These are phyloP conservation scores for Exobasidium rhododendri DNA, from an alignment of 1,284 basidiomycete species.

Conservation along the genomic window DNA sequence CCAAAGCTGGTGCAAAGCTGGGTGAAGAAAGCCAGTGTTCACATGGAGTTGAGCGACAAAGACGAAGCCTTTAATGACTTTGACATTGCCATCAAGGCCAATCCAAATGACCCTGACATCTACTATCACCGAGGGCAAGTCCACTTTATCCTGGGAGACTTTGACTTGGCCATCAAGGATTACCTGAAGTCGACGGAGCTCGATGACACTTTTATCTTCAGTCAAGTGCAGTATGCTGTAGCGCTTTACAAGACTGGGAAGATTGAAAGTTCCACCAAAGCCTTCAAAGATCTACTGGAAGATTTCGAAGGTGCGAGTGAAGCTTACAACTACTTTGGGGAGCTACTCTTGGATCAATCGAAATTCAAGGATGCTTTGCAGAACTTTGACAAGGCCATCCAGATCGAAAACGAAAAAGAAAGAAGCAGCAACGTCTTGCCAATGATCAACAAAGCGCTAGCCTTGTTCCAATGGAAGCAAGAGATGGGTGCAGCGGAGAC, in stretches of 20 bases:
- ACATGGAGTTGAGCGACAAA: constrained; percentile 77
- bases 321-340: constrained; percentile 68
- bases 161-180: constrained; percentile 77
- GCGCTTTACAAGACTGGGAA: constrained; percentile 90
- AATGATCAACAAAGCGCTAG: constrained; percentile 94
- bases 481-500: constrained; percentile 77
- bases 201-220: constrained; percentile 83
- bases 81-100: constrained; percentile 78
- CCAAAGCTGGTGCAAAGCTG: constrained; percentile 81
- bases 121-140: constrained; percentile 99
- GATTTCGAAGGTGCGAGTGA: constrained; percentile 43
- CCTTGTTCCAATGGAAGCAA: constrained; percentile 93
- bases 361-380: constrained; percentile 87
- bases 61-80: constrained; percentile 83
- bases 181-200: constrained; percentile 83
- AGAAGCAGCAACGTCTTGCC: constrained; percentile 58
- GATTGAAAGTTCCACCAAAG: constrained; percentile 76
- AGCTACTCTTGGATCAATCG: constrained; percentile 88
- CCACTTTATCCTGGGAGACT: constrained; percentile 92
- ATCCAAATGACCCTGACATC: constrained; percentile 85
- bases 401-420: constrained; percentile 67
- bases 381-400: constrained; percentile 88
- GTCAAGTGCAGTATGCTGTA: constrained; percentile 93
- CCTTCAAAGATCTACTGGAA: constrained; percentile 65
- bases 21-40: constrained; percentile 94